A percentile compares a stretch with the other conserved stretches of the same genome.
Evolutionary conservation across 2,329 filamentous ascomycete species (phyloP).

Genomic region (Teratosphaeria epicoccoides): DNA sequence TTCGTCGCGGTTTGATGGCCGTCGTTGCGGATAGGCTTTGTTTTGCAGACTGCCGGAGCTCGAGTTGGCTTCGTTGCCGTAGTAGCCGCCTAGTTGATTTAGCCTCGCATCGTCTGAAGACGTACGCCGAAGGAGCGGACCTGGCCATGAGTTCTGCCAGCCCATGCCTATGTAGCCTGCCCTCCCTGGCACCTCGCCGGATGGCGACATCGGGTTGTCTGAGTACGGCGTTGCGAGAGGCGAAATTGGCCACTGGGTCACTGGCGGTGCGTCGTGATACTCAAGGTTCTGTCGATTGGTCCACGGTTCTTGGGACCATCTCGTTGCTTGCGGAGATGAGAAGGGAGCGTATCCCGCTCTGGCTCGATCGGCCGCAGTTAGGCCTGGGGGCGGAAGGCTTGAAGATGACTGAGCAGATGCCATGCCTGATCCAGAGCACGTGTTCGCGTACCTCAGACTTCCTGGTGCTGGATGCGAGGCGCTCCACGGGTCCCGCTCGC

Average conservation of each 20-base stretch:
- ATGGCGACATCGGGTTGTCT: constrained; percentile 15
- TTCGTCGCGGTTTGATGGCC: constrained; percentile 73
- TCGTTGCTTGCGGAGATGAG: constrained; percentile 14
- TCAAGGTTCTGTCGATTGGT: constrained; percentile 15
- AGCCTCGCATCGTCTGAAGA: constrained; percentile 21
- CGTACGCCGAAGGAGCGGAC: constrained; percentile 17
- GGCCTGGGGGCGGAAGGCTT: constrained; percentile 19
- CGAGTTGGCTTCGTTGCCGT: constrained; percentile 14
- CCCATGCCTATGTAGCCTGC: constrained; percentile 16
- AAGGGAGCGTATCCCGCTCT: constrained; percentile 13
- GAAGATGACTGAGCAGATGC: constrained; percentile 13
- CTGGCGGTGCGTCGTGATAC: constrained; percentile 14
- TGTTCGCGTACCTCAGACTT: constrained; percentile 19
- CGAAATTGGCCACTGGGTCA: constrained; percentile 20
- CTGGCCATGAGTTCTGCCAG: constrained; percentile 17
- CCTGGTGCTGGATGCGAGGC: constrained; percentile 13
- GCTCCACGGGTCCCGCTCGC: constrained; percentile 20
- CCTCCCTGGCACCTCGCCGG: constrained; percentile 14
- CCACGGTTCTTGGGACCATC: constrained; percentile 21
- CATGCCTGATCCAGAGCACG: constrained; percentile 8
- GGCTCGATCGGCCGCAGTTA: constrained; percentile 10
- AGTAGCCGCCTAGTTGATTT: constrained; percentile 14
- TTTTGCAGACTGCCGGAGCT: constrained; percentile 14
- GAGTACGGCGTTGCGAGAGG: constrained; percentile 17
- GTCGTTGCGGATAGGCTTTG: constrained; percentile 42